These are phyloP conservation scores for Tricharina praecox DNA, from an alignment of 495 filamentous ascomycete genomes.

Conservation along the genomic window DNA sequence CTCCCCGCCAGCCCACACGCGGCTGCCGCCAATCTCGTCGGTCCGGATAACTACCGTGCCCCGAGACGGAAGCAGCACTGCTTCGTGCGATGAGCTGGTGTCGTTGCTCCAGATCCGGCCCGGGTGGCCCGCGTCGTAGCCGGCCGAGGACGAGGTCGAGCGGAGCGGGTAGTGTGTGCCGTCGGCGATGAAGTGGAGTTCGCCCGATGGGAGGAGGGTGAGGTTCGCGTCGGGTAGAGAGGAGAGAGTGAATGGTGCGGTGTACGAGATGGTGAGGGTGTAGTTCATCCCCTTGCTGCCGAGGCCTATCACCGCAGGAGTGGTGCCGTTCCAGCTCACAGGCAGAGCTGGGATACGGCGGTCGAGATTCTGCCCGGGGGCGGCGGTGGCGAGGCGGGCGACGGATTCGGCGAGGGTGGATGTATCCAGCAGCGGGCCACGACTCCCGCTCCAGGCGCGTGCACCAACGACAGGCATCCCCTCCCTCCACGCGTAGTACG, in stretches of 20 bases:
- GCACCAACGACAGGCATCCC: constrained; percentile 36
- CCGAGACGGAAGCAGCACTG: constrained; percentile 12
- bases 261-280: constrained; percentile 28
- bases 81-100: constrained; percentile 27
- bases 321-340: constrained; percentile 7
- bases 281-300: constrained; percentile 41
- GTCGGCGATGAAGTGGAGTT: constrained; percentile 32
- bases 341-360: constrained; percentile 12
- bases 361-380: constrained; percentile 37
- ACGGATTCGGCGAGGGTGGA: constrained; percentile 25
- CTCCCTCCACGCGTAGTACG: constrained; percentile 37
- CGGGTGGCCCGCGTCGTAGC: constrained; percentile 27
- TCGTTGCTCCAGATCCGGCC: constrained; percentile 30
- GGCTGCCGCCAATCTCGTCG: constrained; percentile 16
- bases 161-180: constrained; percentile 38
- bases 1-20: constrained; percentile 27
- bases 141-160: constrained; percentile 24
- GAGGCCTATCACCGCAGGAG: background rate
- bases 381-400: constrained; percentile 28
- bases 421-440: constrained; percentile 27
- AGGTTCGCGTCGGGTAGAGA: constrained; percentile 28
- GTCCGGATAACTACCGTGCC: constrained; percentile 28
- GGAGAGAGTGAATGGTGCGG: background rate
- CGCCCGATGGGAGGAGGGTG: constrained; percentile 21
- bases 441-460: constrained; percentile 32